These are phyloP conservation scores for Lentinula raphanica DNA, from an alignment of 768 basidiomycete species.

Conservation along the genomic window DNA sequence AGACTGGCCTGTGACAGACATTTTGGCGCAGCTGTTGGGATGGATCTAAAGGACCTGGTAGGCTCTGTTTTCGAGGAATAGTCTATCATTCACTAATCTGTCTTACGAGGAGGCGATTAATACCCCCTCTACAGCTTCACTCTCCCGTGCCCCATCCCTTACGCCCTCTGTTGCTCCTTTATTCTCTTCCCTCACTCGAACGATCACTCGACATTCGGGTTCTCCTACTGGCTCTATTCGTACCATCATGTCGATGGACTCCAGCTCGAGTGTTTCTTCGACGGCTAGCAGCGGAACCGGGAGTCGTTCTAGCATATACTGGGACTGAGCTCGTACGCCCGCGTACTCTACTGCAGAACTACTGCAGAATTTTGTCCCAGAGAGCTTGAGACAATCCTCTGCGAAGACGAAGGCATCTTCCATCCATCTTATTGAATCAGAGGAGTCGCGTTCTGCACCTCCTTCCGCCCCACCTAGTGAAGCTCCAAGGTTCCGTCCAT, in stretches of 20 bases:
- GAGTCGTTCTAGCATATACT: slow-evolving; percentile 71
- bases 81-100: slow-evolving; percentile 3
- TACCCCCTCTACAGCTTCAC: slow-evolving; percentile 48
- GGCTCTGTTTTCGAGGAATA: slow-evolving; percentile 19
- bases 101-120: slow-evolving; percentile 71
- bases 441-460: slow-evolving; percentile 12
- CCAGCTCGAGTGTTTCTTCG: slow-evolving; percentile 31
- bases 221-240: slow-evolving; percentile 58
- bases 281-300: slow-evolving; percentile 43
- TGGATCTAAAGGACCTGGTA: slow-evolving; percentile 93
- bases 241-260: slow-evolving; percentile 59
- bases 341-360: slow-evolving; percentile 50
- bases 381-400: slow-evolving; percentile 36
- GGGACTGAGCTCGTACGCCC: slow-evolving; percentile 29
- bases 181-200: neutral
- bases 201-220: slow-evolving; percentile 15
- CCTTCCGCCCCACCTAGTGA: neutral
- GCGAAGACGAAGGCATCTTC: slow-evolving; percentile 33
- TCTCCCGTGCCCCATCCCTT: slow-evolving; percentile 34
- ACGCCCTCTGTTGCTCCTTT: slow-evolving; percentile 48
- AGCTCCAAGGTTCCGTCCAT: slow-evolving; percentile 13
- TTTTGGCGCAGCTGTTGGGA: slow-evolving; percentile 73
- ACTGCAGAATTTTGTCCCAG: slow-evolving; percentile 34
- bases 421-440: slow-evolving; percentile 26
- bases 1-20: slow-evolving; percentile 84